Conservation (phyloP, 2,329 filamentous ascomycete genomes). For the Colletotrichum caudatum region DNA sequence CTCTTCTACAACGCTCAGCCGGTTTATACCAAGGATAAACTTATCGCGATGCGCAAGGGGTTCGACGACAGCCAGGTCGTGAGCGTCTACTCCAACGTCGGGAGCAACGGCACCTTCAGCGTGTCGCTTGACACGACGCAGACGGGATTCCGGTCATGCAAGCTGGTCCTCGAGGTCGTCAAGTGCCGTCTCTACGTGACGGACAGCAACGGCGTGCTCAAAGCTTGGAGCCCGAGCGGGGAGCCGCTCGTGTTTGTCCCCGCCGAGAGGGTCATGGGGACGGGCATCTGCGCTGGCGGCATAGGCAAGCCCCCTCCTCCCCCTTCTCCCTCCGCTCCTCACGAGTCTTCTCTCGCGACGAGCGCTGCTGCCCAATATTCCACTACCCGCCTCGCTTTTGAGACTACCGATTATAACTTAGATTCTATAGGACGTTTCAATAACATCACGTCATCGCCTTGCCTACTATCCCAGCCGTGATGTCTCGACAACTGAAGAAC, state of each 20-base stretch:
- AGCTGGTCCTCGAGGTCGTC: conserved; percentile 37
- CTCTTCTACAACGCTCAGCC: conserved; percentile 35
- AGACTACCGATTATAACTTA: conserved; percentile 39
- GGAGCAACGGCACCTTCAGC: conserved; percentile 24
- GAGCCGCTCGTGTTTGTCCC: conserved; percentile 40
- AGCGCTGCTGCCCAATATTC: conserved; percentile 23
- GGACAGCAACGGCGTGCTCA: conserved; percentile 31
- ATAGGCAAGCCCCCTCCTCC: conserved; percentile 38
- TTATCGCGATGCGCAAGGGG: conserved; percentile 40
- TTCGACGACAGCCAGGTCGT: conserved; percentile 34
- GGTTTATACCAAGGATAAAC: conserved; percentile 14
- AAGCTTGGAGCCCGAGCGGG: conserved; percentile 27
- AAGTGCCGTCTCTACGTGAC: conserved; percentile 35
- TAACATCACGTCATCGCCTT: conserved; percentile 39
- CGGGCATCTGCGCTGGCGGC: conserved; percentile 35
- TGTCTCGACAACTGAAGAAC: neutral
- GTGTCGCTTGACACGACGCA: conserved; percentile 20
- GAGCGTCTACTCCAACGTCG: conserved; percentile 40
- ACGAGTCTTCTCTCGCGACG: conserved; percentile 4
- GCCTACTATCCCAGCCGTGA: conserved; percentile 15
- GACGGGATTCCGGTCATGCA: conserved; percentile 37
- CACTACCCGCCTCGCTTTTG: conserved; percentile 30
- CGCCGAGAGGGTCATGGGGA: conserved; percentile 36
- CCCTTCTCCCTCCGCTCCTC: conserved; percentile 29
- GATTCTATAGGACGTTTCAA: conserved; percentile 35